phyloP scores from a whole-genome alignment of 1,284 basidiomycete genomes.

The Leccinum fuscescens region DNA sequence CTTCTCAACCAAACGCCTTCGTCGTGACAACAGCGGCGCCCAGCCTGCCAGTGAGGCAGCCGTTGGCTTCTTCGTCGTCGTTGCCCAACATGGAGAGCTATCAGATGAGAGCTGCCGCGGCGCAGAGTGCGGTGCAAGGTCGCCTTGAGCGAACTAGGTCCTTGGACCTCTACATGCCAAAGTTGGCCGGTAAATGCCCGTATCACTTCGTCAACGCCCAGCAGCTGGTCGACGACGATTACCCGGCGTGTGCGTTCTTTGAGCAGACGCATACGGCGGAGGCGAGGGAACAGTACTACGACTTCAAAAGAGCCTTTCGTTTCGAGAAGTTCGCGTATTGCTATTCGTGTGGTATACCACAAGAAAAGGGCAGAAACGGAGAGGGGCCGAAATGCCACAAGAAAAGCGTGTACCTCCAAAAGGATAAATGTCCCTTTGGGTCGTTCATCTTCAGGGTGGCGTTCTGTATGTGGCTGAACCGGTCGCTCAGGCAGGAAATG shows the following conservation, averaged over 20 bases:
- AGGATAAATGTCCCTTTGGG: neutral
- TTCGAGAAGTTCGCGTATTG: constrained; percentile 7
- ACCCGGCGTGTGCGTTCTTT: neutral
- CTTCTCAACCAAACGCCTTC: neutral
- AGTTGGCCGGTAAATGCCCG: neutral
- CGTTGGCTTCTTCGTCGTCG: neutral
- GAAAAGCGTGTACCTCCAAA: too few species aligned
- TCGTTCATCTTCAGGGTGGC: neutral
- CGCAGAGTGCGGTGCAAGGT: neutral
- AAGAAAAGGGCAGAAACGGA: constrained; percentile 2
- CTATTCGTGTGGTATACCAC: constrained; percentile 10
- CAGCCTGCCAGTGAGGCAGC: neutral
- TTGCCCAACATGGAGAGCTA: neutral
- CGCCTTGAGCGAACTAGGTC: neutral
- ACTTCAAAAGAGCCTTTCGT: neutral
- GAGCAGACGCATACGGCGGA: neutral
- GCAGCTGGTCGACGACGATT: neutral
- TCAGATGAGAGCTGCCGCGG: neutral
- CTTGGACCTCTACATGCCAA: constrained; percentile 6
- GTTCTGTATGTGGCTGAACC: neutral
- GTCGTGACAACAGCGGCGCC: neutral
- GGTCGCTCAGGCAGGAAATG: neutral
- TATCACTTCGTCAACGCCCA: constrained; percentile 4
- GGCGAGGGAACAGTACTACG: neutral
- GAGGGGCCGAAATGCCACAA: constrained; percentile 9